A percentile compares a stretch with the other conserved stretches of the same genome.
Evolutionary conservation across 345 rosid genomes (phyloP).

Genomic region (Citrus inodora): DNA sequence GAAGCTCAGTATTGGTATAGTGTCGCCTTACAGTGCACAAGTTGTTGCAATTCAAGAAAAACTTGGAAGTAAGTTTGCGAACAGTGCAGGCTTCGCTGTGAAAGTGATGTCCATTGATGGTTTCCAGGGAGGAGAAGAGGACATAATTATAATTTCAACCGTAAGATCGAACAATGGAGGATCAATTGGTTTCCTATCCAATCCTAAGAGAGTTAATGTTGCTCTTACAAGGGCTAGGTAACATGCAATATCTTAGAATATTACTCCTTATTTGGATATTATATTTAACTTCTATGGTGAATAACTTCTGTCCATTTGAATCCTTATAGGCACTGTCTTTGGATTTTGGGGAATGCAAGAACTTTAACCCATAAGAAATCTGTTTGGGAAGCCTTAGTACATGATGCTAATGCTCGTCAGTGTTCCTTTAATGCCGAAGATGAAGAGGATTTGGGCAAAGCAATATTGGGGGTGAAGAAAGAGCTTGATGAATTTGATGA

Average conservation of each 20-base stretch:
- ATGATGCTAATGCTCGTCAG: constrained; percentile 36
- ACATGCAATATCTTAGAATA: background rate
- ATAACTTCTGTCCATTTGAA: background rate
- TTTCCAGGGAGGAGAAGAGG: constrained; percentile 35
- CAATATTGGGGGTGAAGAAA: constrained; percentile 32
- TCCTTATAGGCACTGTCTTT: constrained; percentile 39
- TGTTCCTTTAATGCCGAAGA: constrained; percentile 46
- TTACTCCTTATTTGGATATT: constrained; percentile 3
- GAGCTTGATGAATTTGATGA: constrained; percentile 39
- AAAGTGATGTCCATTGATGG: constrained; percentile 29
- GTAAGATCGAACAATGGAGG: constrained; percentile 23
- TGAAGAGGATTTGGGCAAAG: constrained; percentile 33
- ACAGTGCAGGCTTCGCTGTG: constrained; percentile 22
- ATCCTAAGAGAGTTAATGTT: background rate
- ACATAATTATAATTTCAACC: constrained; percentile 26
- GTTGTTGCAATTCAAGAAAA: constrained; percentile 32
- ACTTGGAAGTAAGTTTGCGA: constrained; percentile 18
- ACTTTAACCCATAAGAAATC: constrained; percentile 33
- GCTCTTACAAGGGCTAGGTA: constrained; percentile 12
- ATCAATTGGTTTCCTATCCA: constrained; percentile 6
- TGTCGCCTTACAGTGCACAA: constrained; percentile 44
- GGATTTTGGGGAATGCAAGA: constrained; percentile 50
- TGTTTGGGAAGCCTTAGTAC: constrained; percentile 31
- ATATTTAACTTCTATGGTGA: background rate
- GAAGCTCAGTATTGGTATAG: constrained; percentile 34